Evolutionary conservation across 164 flowering plant genomes (phyloP), one percentile per base, ranked within the genome.

Genomic region (Nymphaea thermarum): DNA sequence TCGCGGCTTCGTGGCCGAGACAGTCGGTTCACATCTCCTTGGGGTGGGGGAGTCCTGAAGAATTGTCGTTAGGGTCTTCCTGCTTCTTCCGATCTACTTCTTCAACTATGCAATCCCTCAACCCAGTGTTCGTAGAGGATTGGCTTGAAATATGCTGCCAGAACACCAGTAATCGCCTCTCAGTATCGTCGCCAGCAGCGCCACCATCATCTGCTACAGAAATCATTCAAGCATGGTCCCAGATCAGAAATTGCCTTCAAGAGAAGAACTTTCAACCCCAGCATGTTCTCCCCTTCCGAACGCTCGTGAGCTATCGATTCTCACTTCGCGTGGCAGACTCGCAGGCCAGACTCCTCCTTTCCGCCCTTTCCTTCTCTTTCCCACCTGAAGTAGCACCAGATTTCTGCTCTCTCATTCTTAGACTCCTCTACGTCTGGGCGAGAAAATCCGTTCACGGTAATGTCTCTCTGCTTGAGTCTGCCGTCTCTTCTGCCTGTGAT

Each of bases 281-380:
- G 44, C 87, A 82, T 43, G 74, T 84, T 70, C 81, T 81, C 17
- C 73, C 97, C 42, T 80, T 92, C 43, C 82, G 77, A 71, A 79
- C 80, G 57, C 92, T 95, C 60, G 25, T 74, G 5, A 67, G 74
- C 66, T 85, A 87, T 53, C 83, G 79, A 66, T 16, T 77, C 41
- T 83, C 96, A 41, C 84, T 92, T 61, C 84, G 81, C 68, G 89
- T 92, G 4, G 90, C 98, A 0, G 98, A 95, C 68, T 94, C 98
- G 12, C 99, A 95, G 74, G 98, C 98, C 42, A 89, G 83, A 76
- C 83, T 90, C 69, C 76, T 92, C 4, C 44, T 89, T 62, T 81
- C 96, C 65, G 79, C 89, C 47, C 79, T 91, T 5, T 84, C 90
- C 12, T 77, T 83, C 59, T 73, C 71, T 7, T 44, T 83, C 65